These are phyloP conservation scores for Musa itinerans DNA, from an alignment of 176 grass and related monocot species.

Conservation along the genomic window DNA sequence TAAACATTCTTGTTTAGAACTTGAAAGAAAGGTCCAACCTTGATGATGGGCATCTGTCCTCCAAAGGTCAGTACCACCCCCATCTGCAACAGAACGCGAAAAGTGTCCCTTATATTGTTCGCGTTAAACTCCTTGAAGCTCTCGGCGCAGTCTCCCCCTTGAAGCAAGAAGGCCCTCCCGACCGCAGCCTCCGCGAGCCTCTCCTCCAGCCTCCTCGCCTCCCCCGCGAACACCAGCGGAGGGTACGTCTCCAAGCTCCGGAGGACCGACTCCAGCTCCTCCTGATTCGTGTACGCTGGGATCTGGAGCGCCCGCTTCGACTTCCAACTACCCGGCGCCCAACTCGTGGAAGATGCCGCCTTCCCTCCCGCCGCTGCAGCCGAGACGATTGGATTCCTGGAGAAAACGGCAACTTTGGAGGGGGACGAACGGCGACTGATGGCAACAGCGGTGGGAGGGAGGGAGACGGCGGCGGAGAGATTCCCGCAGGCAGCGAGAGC, in stretches of 20 bases:
- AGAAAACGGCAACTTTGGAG: not conserved
- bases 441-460: not conserved
- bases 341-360: not conserved
- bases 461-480: not conserved
- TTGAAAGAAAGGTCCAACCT: not conserved
- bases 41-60: slow-evolving; percentile 6
- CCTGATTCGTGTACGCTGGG: not conserved
- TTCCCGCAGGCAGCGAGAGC: not conserved
- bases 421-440: not conserved
- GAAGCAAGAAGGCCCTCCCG: slow-evolving; percentile 1
- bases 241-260: slow-evolving; percentile 1
- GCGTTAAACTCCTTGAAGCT: slow-evolving; percentile 99
- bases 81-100: slow-evolving; percentile 20
- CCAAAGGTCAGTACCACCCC: slow-evolving; percentile 4
- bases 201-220: slow-evolving; percentile 6
- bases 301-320: not conserved
- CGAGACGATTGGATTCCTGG: not conserved
- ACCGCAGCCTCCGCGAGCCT: slow-evolving; percentile 1
- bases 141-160: slow-evolving; percentile 55
- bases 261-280: slow-evolving; percentile 7
- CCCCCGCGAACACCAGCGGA: slow-evolving; percentile 2
- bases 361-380: not conserved
- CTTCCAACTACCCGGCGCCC: not conserved
- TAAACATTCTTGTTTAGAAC: not conserved
- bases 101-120: slow-evolving; percentile 94